phyloP scores from a whole-genome alignment of 1,284 basidiomycete genomes.

The Pseudozyma hubeiensis region DNA sequence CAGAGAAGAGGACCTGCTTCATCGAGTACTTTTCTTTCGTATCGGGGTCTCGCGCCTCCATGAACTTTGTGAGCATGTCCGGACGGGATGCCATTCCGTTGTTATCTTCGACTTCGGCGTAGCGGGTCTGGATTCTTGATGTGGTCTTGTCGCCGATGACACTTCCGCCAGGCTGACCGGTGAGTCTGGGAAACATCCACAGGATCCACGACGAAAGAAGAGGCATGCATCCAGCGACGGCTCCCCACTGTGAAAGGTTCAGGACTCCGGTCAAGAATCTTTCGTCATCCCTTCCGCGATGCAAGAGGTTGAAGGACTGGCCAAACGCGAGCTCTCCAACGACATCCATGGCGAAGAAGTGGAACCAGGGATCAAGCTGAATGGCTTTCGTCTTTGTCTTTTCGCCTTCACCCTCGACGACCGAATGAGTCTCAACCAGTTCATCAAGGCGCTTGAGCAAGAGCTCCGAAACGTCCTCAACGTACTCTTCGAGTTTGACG shows the following conservation, averaged over 20 bases:
- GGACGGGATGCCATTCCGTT: conserved; percentile 32
- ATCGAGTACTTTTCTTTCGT: conserved; percentile 39
- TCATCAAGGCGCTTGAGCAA: conserved; percentile 45
- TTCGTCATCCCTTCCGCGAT: conserved; percentile 39
- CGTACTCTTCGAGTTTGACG: conserved; percentile 56
- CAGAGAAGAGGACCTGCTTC: conserved; percentile 42
- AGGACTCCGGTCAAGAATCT: conserved; percentile 49
- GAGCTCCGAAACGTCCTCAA: conserved; percentile 48
- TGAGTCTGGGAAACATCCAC: conserved; percentile 41
- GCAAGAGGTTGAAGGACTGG: conserved; percentile 44
- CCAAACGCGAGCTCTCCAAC: conserved; percentile 59
- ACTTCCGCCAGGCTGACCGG: conserved; percentile 51
- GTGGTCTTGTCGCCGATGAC: conserved; percentile 50
- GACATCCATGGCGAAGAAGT: conserved; percentile 61
- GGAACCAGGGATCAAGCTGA: conserved; percentile 52
- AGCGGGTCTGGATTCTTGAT: conserved; percentile 45
- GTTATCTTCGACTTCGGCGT: conserved; percentile 43
- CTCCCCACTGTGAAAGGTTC: conserved; percentile 58
- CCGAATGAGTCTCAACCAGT: conserved; percentile 34
- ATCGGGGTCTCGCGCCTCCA: conserved; percentile 49
- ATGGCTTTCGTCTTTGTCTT: conserved; percentile 28
- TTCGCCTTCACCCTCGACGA: conserved; percentile 3
- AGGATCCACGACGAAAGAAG: conserved; percentile 33
- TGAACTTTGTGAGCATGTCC: conserved; percentile 59
- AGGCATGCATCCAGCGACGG: conserved; percentile 48